Base-by-base conservation (phyloP, 2,329 filamentous ascomycete species). In the Epichloe typhina region DNA sequence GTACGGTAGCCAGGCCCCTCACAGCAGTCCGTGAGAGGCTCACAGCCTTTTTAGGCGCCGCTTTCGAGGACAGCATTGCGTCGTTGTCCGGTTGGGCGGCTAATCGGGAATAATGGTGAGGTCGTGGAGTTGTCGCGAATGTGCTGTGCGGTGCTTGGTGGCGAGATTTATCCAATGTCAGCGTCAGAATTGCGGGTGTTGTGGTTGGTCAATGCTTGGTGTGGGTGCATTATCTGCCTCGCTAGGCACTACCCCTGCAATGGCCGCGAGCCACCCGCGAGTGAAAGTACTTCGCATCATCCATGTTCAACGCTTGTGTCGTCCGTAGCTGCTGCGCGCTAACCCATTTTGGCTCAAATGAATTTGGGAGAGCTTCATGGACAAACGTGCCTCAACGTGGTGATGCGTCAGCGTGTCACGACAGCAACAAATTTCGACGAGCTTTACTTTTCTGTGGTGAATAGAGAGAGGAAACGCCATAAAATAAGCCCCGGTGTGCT, bases 1-100 rank as follows among this genome's bases (percentile, higher is more conserved):
- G 83, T 59, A 89, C 85, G 54, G 86, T 88, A 63, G 87, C 87
- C 72, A 96, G 85, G 59, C 78, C 77, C 67, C 91, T 83, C 59
- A 72, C 69, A 62, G 69, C 64, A 57, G 69, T 67, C 61, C 67
- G 66, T 61, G 71, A 71, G 61, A 68, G 64, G 56, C 56, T 64
- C 56, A 64, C 65, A 55, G 63, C 65, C 63, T 64, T 64, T 53
- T 58, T 64, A 48, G 67, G 64, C 59, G 67, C 65, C 61, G 68
- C 62, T 68, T 66, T 67, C 59, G 68, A 66, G 57, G 72, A 68
- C 64, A 74, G 66, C 70, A 72, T 72, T 59, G 60, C 66, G 61
- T 61, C 58, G 57, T 59, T 53, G 60, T 62, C 60, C 59, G 56
- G 56, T 62, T 46, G 33, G 58, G 59, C 54, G 60, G 46, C 52